phyloP scores from a whole-genome alignment of 331 rosid genomes.

The Saraca asoca region DNA sequence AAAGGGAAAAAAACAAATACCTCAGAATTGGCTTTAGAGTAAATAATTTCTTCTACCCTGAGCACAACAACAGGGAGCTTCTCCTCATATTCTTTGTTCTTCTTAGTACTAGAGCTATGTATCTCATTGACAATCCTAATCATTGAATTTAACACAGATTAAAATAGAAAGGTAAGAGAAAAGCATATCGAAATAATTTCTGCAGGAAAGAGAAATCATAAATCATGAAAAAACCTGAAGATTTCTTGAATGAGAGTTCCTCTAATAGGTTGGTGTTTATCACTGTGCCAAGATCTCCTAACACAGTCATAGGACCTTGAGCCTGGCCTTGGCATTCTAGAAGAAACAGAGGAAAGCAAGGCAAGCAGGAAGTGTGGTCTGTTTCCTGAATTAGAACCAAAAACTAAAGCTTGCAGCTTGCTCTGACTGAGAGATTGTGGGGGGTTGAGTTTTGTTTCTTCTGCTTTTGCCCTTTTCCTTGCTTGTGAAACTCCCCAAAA shows the following conservation, averaged over 20 bases:
- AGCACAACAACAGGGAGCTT: constrained; percentile 80
- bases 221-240: constrained; percentile 55
- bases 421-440: not conserved
- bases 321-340: constrained; percentile 72
- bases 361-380: constrained; percentile 21
- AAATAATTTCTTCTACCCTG: constrained; percentile 75
- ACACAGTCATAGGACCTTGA: constrained; percentile 76
- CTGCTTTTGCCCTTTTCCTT: not conserved
- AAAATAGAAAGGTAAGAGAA: constrained; percentile 1
- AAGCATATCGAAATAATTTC: not conserved
- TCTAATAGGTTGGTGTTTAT: constrained; percentile 75
- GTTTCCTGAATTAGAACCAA: constrained; percentile 28
- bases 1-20: constrained; percentile 41
- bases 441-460: not conserved
- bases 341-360: not conserved
- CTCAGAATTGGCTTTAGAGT: constrained; percentile 85
- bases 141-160: constrained; percentile 7
- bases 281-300: constrained; percentile 86
- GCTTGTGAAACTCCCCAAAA: constrained; percentile 5
- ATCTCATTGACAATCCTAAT: constrained; percentile 64
- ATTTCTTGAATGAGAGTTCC: constrained; percentile 82
- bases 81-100: constrained; percentile 81
- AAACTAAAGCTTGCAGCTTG: not conserved
- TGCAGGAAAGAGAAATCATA: not conserved
- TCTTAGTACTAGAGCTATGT: constrained; percentile 62